A percentile compares a stretch with the other conserved stretches of the same genome.
Evolutionary conservation across 805 yeast genomes (phyloP).

Genomic region (Wickerhamiella hasegawae): DNA sequence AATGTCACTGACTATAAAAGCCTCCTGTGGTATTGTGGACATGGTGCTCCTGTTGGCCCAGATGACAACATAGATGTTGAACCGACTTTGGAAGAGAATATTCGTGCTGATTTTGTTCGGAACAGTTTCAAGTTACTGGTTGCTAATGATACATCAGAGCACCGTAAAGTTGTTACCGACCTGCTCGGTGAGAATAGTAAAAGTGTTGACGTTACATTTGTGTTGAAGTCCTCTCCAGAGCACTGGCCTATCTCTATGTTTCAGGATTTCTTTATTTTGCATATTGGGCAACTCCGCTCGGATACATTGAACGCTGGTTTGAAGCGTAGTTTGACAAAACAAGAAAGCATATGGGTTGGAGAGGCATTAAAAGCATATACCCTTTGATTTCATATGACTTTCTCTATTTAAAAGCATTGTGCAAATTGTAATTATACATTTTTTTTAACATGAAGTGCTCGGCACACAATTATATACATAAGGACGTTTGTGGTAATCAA

Average conservation of each 20-base stretch:
- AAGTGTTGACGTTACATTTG: not conserved
- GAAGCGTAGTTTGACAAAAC: not conserved
- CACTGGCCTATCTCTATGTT: conserved; percentile 6
- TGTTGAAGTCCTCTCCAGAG: conserved; percentile 1
- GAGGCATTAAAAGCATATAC: not conserved
- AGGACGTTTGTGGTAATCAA: not conserved
- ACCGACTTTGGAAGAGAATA: conserved; percentile 1
- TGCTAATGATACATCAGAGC: conserved; percentile 1
- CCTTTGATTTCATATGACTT: not conserved
- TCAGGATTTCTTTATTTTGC: conserved; percentile 1
- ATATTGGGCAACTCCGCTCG: not conserved
- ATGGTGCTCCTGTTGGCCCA: conserved; percentile 14
- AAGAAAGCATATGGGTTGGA: not conserved
- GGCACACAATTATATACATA: too few species aligned
- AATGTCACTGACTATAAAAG: conserved; percentile 21
- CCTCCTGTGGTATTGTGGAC: conserved; percentile 20
- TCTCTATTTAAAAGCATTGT: not conserved
- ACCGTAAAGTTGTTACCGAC: conserved; percentile 1
- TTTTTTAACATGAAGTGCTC: not conserved
- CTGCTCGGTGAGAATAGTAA: conserved; percentile 1
- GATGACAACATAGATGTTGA: too few species aligned
- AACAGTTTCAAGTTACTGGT: not conserved
- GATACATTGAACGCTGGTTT: not conserved
- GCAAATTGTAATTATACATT: not conserved
- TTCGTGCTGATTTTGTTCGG: conserved; percentile 2